Base-by-base conservation (phyloP, 75 land plant genomes). In the Pinus taeda region DNA sequence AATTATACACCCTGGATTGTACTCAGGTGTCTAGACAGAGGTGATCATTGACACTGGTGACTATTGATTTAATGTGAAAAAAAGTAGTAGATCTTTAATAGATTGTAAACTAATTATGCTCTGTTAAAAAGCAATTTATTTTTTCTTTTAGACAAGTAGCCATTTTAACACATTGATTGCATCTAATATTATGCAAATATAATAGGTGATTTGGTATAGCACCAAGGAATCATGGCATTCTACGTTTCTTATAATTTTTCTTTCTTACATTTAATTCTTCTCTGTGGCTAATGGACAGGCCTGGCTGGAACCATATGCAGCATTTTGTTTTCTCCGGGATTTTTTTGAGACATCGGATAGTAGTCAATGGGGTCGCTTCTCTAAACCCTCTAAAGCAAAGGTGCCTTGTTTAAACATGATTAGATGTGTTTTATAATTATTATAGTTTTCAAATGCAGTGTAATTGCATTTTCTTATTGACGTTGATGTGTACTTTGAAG, bases 261-360 rank as follows among this genome's bases (percentile, higher is more conserved):
- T 69, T 17, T 5, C 71, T 69, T 17, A 18, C 1, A 22, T 0
- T 42, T 3, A 39, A 20, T 69, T 42, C 53, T 39, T 39, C 36
- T 69, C 45, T 69, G 20, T 69, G 72, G 53, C 21, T n/a, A 26
- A 14, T 60, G 69, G 57, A 76, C 85, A 96, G 99, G 90, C 85
- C 29, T 97, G 99, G 99, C 74, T 97, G 73, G 86, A 87, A 78
- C 99, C 99, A 17, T 97, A 94, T 84, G 99, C 99, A 11, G 98
- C 98, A 17, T 97, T 97, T 79, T 97, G 99, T 81, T 97, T 95
- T 73, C 75, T 97, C 71, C 84, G 98, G 13, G 99, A 97, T 78
- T 88, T 97, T 65, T 97, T 97, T 84, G 99, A 90, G 77, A 97
- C 99, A 76, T 93, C 99, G 15, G 99, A 97, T 79, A 95, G 94